Evolutionary conservation across 2,329 filamentous ascomycete genomes (phyloP).

Genomic region (Pseudocercospora musae): DNA sequence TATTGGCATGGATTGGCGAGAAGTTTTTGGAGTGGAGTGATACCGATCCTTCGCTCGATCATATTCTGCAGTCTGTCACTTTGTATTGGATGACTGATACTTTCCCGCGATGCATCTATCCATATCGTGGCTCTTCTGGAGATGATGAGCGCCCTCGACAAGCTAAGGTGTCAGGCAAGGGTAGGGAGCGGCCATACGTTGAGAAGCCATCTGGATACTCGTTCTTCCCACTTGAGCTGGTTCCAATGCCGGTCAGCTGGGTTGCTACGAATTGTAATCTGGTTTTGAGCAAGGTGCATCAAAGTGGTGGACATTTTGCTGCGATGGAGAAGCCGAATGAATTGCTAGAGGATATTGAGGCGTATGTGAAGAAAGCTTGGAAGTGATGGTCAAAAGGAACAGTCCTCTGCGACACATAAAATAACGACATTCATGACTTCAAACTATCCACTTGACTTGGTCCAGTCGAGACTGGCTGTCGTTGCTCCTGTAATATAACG

Average conservation of each 20-base stretch:
- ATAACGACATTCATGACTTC: too few species aligned
- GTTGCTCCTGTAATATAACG: too few species aligned
- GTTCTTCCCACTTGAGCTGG: constrained; percentile 44
- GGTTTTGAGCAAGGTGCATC: constrained; percentile 39
- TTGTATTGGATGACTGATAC: constrained; percentile 56
- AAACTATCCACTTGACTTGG: too few species aligned
- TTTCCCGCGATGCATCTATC: constrained; percentile 48
- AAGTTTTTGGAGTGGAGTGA: constrained; percentile 56
- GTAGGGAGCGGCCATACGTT: constrained; percentile 27
- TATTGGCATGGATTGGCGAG: constrained; percentile 58
- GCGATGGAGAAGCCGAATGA: constrained; percentile 30
- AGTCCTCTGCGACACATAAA: too few species aligned
- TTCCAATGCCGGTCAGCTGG: constrained; percentile 38
- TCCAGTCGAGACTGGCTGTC: too few species aligned
- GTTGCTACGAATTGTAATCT: constrained; percentile 37
- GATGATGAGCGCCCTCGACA: constrained; percentile 22
- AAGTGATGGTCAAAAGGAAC: constrained; percentile 7
- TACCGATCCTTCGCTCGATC: constrained; percentile 37
- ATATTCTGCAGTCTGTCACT: constrained; percentile 48
- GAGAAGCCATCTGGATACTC: constrained; percentile 45
- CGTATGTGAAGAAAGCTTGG: constrained; percentile 34
- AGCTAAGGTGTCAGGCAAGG: constrained; percentile 10
- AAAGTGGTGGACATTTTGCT: constrained; percentile 41
- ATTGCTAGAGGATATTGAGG: constrained; percentile 35
- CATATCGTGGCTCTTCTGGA: constrained; percentile 40